These are phyloP conservation scores for Selaginella tamariscina DNA, from an alignment of 75 land plant species.

Conservation along the genomic window DNA sequence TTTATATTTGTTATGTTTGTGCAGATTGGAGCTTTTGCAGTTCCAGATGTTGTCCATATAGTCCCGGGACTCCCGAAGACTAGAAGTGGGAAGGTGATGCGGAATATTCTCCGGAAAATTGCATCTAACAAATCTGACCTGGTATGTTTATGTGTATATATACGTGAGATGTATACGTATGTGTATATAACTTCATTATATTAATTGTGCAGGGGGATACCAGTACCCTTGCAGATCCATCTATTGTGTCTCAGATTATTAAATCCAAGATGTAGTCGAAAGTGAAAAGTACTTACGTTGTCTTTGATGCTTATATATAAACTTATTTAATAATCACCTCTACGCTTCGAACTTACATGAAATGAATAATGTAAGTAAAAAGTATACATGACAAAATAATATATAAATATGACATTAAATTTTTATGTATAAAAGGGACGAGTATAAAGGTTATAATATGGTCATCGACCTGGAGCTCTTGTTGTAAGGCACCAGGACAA, in stretches of 20 bases:
- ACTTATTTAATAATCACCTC: too few species aligned
- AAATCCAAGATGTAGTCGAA: constrained; percentile 5
- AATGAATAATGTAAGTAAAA: too few species aligned
- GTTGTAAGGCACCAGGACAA: too few species aligned
- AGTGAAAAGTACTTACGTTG: too few species aligned
- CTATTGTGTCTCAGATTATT: constrained; percentile 19
- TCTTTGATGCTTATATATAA: too few species aligned
- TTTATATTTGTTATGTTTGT: background rate
- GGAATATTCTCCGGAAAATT: constrained; percentile 21
- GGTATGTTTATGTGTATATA: constrained; percentile 8
- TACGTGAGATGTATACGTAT: constrained; percentile 1
- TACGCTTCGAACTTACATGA: too few species aligned
- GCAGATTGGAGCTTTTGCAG: constrained; percentile 27
- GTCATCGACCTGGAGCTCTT: too few species aligned
- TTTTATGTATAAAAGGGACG: too few species aligned
- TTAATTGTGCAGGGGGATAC: constrained; percentile 20
- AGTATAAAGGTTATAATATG: too few species aligned
- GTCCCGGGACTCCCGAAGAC: constrained; percentile 26
- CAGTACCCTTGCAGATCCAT: constrained; percentile 26
- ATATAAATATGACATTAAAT: too few species aligned
- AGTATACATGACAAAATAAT: too few species aligned
- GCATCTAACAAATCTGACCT: constrained; percentile 16
- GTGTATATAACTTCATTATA: background rate
- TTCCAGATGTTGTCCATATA: constrained; percentile 16
- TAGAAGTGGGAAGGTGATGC: constrained; percentile 28